Evolutionary conservation across 495 filamentous ascomycete genomes (phyloP).

Genomic region (Xylaria castorea): DNA sequence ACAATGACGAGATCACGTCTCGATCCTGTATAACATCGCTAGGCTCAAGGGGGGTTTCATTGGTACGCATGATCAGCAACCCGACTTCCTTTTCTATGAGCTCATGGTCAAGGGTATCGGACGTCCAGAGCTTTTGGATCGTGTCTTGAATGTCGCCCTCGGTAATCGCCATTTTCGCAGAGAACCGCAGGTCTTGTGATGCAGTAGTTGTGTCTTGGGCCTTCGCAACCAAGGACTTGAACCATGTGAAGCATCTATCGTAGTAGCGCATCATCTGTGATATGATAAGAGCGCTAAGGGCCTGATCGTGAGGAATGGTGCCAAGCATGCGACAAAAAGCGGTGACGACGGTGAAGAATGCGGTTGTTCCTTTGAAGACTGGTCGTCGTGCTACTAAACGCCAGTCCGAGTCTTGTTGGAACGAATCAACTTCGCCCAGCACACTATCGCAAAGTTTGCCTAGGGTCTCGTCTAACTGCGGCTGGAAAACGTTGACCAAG

Average conservation of each 20-base stretch:
- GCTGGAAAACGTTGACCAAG: slow-evolving; percentile 96
- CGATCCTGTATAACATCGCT: slow-evolving; percentile 88
- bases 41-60: slow-evolving; percentile 67
- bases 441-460: slow-evolving; percentile 83
- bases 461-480: slow-evolving; percentile 94
- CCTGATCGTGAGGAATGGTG: slow-evolving; percentile 93
- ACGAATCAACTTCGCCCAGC: slow-evolving; percentile 84
- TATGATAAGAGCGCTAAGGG: slow-evolving; percentile 90
- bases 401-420: slow-evolving; percentile 88
- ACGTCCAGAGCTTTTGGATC: slow-evolving; percentile 67
- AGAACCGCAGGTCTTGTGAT: slow-evolving; percentile 65
- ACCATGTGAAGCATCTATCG: slow-evolving; percentile 90
- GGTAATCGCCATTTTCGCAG: slow-evolving; percentile 71
- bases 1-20: slow-evolving; percentile 82
- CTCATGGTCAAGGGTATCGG: slow-evolving; percentile 49
- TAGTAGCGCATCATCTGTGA: slow-evolving; percentile 89
- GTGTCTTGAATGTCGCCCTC: slow-evolving; percentile 70
- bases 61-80: slow-evolving; percentile 68
- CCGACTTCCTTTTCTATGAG: slow-evolving; percentile 70
- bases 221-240: slow-evolving; percentile 71
- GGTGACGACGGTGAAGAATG: slow-evolving; percentile 84
- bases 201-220: slow-evolving; percentile 52
- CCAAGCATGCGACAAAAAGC: slow-evolving; percentile 95
- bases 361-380: slow-evolving; percentile 89
- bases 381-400: slow-evolving; percentile 74